phyloP scores from a whole-genome alignment of 1,284 basidiomycete species.

The Sphaerobolus stellatus region DNA sequence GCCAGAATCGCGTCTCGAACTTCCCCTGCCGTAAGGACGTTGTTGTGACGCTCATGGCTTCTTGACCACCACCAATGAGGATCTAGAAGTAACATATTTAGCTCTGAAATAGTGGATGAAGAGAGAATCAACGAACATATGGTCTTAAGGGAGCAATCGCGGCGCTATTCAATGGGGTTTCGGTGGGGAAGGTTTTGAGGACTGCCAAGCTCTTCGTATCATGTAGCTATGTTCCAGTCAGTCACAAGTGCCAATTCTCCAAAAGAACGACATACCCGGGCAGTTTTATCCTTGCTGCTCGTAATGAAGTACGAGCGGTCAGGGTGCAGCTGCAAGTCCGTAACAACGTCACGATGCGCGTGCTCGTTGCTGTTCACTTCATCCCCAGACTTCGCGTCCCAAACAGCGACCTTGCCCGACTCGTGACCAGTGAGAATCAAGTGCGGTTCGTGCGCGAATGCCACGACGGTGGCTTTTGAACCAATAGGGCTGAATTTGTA shows the following conservation, averaged over 20 bases:
- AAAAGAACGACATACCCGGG: conserved; percentile 63
- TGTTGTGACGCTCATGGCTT: conserved; percentile 97
- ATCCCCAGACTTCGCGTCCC: conserved; percentile 86
- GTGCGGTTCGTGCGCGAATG: conserved; percentile 80
- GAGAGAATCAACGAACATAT: conserved; percentile 53
- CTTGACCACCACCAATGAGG: conserved; percentile 94
- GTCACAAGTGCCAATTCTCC: conserved; percentile 1
- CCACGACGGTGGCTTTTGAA: conserved; percentile 93
- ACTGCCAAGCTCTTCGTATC: conserved; percentile 87
- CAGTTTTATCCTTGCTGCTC: conserved; percentile 94
- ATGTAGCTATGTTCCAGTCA: conserved; percentile 61
- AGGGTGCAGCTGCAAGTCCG: conserved; percentile 88
- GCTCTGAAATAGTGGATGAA: conserved; percentile 5
- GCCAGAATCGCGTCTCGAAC: conserved; percentile 99
- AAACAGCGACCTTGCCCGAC: conserved; percentile 90
- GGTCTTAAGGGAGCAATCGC: conserved; percentile 83
- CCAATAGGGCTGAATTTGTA: conserved; percentile 87
- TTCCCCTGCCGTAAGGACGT: conserved; percentile 93
- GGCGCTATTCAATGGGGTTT: conserved; percentile 95
- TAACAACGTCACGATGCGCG: conserved; percentile 81
- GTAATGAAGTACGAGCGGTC: conserved; percentile 97
- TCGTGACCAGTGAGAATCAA: conserved; percentile 93
- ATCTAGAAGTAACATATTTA: conserved; percentile 47
- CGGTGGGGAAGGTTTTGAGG: conserved; percentile 91
- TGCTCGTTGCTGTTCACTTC: conserved; percentile 80